phyloP scores from a whole-genome alignment of 1,139 yeast species.

The Hansenula sp. region DNA sequence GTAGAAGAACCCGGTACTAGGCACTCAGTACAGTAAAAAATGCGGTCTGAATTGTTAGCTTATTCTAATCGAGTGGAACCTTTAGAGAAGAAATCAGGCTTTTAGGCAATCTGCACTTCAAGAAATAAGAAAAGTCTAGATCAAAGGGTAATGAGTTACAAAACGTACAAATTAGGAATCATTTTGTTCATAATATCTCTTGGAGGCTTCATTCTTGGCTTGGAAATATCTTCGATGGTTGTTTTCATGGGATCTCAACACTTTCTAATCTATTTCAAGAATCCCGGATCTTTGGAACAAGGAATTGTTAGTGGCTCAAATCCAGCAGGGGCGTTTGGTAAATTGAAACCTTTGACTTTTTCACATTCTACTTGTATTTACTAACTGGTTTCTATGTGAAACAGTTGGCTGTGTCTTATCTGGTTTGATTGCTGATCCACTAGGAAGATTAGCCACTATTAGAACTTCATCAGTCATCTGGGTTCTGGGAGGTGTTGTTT shows the following conservation, averaged over 20 bases:
- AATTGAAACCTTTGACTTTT: constrained; percentile 1
- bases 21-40: no score
- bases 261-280: constrained; percentile 40
- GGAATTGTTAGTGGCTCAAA: constrained; percentile 39
- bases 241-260: constrained; percentile 46
- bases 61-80: no score
- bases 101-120: no score
- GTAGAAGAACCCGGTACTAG: constrained; percentile 1
- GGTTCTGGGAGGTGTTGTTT: constrained; percentile 28
- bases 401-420: constrained; percentile 29
- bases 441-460: constrained; percentile 27
- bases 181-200: constrained; percentile 44
- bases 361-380: background rate
- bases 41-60: no score
- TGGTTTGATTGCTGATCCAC: constrained; percentile 23
- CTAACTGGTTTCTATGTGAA: background rate
- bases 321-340: constrained; percentile 38
- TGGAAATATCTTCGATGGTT: constrained; percentile 67
- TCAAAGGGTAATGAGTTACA: no score
- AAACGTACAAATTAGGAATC: constrained; percentile 22
- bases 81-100: no score
- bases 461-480: constrained; percentile 27
- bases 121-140: no score
- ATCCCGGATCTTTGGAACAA: constrained; percentile 36
- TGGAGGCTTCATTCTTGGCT: constrained; percentile 62